Evolutionary conservation across 148 eudicot species (phyloP).

Genomic region (Linanthus parryae): DNA sequence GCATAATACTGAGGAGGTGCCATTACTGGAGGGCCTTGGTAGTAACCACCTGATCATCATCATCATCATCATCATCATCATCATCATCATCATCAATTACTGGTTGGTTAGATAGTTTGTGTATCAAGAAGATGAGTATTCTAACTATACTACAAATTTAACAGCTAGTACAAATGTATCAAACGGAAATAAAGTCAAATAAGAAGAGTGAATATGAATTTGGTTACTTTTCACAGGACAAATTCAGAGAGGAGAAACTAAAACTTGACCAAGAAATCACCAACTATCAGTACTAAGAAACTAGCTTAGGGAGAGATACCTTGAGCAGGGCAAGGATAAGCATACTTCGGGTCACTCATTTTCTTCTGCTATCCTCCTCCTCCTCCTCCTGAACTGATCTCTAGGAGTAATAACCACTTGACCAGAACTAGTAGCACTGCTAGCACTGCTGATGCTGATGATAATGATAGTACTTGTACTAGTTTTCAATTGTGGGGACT

Average conservation of each 20-base stretch:
- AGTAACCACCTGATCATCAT: constrained; percentile 27
- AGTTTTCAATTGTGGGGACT: too few species aligned
- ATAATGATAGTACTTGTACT: too few species aligned
- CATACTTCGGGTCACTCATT: too few species aligned
- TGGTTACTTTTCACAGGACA: background rate
- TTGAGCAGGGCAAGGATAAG: too few species aligned
- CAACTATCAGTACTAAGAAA: background rate
- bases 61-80: background rate
- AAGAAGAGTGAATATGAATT: background rate
- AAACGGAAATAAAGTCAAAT: background rate
- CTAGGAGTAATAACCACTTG: too few species aligned
- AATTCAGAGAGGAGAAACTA: background rate
- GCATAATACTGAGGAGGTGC: constrained; percentile 77
- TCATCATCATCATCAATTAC: background rate
- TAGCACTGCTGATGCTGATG: too few species aligned
- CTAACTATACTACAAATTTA: background rate
- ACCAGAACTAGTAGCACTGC: too few species aligned
- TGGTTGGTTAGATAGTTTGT: background rate
- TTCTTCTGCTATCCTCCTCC: too few species aligned
- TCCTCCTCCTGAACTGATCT: too few species aligned
- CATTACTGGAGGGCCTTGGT: constrained; percentile 82
- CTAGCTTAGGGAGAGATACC: background rate
- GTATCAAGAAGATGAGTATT: background rate
- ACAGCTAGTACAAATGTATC: background rate
- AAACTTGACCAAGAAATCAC: background rate